These are phyloP conservation scores for Ophiognomonia clavigignenti-juglandacearum DNA, from an alignment of 2,329 filamentous ascomycete genomes.

Conservation along the genomic window DNA sequence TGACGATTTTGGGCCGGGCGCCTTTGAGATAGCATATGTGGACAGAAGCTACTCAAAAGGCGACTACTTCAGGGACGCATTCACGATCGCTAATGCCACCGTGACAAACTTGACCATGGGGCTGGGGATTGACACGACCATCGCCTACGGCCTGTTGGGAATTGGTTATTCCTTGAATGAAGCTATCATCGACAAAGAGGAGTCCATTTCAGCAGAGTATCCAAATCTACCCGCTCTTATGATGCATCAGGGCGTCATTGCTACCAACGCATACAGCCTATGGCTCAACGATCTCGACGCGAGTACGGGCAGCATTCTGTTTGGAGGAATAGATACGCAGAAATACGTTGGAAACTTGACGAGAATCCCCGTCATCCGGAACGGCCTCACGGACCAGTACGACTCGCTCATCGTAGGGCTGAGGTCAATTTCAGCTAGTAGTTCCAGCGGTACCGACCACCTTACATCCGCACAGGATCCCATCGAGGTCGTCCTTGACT, in stretches of 20 bases:
- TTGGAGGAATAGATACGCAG: conserved; percentile 73
- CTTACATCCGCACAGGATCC: conserved; percentile 40
- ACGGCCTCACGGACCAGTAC: conserved; percentile 30
- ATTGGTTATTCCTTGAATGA: conserved; percentile 56
- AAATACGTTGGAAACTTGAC: conserved; percentile 65
- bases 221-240: conserved; percentile 62
- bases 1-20: conserved; percentile 32
- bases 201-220: conserved; percentile 30
- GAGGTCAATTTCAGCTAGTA: conserved; percentile 42
- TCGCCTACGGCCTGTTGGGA: conserved; percentile 54
- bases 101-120: conserved; percentile 57
- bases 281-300: conserved; percentile 60
- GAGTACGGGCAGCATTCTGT: conserved; percentile 66
- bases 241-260: conserved; percentile 57
- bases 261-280: conserved; percentile 64
- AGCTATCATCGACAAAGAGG: conserved; percentile 33
- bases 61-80: conserved; percentile 54
- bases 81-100: conserved; percentile 47
- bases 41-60: conserved; percentile 53
- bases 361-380: conserved; percentile 53
- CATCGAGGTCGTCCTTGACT: conserved; percentile 65
- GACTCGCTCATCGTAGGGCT: conserved; percentile 45
- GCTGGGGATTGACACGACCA: conserved; percentile 47
- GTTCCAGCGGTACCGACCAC: conserved; percentile 43
- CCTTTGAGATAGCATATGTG: conserved; percentile 58